Evolutionary conservation across 768 basidiomycete species (phyloP).

Genomic region (Pleurotus citrinopileatus): DNA sequence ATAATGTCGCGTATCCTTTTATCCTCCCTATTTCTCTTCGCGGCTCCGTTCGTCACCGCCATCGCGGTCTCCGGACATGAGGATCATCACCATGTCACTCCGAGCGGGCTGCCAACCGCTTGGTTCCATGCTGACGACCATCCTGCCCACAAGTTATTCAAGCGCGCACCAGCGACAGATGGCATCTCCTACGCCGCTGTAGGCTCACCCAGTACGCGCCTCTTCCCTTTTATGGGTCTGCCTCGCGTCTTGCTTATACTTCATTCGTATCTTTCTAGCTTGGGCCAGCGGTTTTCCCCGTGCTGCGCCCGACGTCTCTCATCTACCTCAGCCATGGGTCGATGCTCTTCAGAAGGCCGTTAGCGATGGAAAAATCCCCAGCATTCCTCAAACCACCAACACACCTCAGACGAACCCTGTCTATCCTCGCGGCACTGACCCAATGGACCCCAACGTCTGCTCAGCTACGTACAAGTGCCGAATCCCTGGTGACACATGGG

Average conservation of each 20-base stretch:
- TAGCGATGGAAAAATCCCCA: conserved; percentile 68
- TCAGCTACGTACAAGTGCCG: conserved; percentile 73
- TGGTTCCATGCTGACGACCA: conserved; percentile 70
- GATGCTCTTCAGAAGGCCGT: conserved; percentile 69
- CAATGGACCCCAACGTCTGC: conserved; percentile 56
- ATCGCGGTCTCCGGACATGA: conserved; percentile 22
- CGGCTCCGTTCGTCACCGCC: conserved; percentile 17
- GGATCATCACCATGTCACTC: conserved; percentile 26
- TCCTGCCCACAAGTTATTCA: conserved; percentile 60
- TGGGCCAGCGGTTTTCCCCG: conserved; percentile 65
- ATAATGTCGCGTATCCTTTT: conserved; percentile 7
- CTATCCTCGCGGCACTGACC: conserved; percentile 44
- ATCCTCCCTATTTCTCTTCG: conserved; percentile 20
- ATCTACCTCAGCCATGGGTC: conserved; percentile 68
- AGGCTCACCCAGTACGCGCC: conserved; percentile 53
- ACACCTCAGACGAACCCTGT: conserved; percentile 33
- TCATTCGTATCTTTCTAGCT: conserved; percentile 40
- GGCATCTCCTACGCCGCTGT: conserved; percentile 49
- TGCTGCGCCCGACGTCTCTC: conserved; percentile 40
- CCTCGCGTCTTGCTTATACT: not conserved
- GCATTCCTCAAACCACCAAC: conserved; percentile 50
- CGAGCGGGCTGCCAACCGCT: conserved; percentile 28
- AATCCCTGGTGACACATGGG: conserved; percentile 63
- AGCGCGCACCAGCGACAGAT: conserved; percentile 44
- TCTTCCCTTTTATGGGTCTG: not conserved